Conservation (phyloP, 441 rosid genomes). For the Arabidopsis hybrid region DNA sequence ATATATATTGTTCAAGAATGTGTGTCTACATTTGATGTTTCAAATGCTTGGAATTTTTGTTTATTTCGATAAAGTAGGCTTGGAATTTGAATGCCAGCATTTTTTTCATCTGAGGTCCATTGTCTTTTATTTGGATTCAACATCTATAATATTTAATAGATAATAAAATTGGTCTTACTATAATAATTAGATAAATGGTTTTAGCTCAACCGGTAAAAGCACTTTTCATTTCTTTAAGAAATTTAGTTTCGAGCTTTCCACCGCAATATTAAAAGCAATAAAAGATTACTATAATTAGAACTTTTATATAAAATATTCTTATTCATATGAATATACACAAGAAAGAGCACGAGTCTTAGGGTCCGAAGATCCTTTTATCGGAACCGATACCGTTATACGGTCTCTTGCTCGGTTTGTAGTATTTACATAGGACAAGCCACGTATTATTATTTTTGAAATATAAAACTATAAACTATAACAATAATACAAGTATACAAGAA, state of each 20-base stretch:
- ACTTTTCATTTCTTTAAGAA: too few species aligned
- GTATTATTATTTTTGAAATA: not conserved
- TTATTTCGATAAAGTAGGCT: not conserved
- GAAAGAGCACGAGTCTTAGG: slow-evolving; percentile 25
- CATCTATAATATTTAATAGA: not conserved
- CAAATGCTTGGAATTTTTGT: not conserved
- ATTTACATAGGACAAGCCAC: slow-evolving; percentile 30
- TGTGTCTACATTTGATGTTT: not conserved
- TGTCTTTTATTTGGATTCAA: not conserved
- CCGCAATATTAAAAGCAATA: too few species aligned
- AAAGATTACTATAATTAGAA: not conserved
- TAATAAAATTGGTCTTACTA: not conserved
- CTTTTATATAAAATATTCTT: not conserved
- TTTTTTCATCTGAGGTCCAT: not conserved
- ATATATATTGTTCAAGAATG: not conserved
- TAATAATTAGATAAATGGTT: too few species aligned
- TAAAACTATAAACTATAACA: not conserved
- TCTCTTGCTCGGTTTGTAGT: slow-evolving; percentile 26
- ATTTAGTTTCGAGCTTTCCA: too few species aligned
- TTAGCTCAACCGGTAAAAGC: too few species aligned
- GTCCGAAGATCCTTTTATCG: slow-evolving; percentile 22
- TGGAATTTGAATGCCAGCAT: not conserved
- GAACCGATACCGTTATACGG: slow-evolving; percentile 23
- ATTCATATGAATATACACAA: slow-evolving; percentile 13
- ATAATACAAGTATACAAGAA: slow-evolving; percentile 14